phyloP scores from a whole-genome alignment of 805 yeast genomes.

The Nakazawaea ernobii region DNA sequence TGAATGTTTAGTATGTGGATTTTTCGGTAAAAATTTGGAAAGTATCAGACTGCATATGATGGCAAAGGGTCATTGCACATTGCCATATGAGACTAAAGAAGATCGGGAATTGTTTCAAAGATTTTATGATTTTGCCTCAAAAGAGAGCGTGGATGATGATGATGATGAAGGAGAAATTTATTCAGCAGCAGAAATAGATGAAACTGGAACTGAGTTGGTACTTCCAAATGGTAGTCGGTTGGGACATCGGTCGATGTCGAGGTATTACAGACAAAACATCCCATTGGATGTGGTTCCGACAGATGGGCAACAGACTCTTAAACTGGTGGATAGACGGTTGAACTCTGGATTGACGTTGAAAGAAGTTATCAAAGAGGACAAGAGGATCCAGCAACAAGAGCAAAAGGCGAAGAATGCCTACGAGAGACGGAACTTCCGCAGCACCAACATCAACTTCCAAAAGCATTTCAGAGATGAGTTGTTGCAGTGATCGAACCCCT shows the following conservation, averaged over 20 bases:
- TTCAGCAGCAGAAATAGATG: constrained; percentile 38
- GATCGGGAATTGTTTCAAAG: constrained; percentile 30
- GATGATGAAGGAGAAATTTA: constrained; percentile 12
- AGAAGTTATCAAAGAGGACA: constrained; percentile 43
- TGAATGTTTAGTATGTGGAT: constrained; percentile 41
- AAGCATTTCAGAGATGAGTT: constrained; percentile 69
- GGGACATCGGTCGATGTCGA: constrained; percentile 64
- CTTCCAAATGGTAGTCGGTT: constrained; percentile 65
- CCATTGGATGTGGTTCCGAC: constrained; percentile 33
- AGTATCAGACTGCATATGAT: constrained; percentile 37
- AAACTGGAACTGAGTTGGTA: constrained; percentile 51
- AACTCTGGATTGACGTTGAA: constrained; percentile 48
- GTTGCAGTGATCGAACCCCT: constrained; percentile 27
- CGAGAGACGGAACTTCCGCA: constrained; percentile 41
- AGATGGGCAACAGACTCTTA: constrained; percentile 59
- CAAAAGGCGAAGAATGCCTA: constrained; percentile 29
- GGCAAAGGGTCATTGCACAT: constrained; percentile 37
- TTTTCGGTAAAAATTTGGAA: constrained; percentile 33
- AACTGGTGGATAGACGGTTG: constrained; percentile 57
- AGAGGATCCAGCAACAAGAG: constrained; percentile 36
- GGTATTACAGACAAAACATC: constrained; percentile 55
- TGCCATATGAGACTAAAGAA: constrained; percentile 39
- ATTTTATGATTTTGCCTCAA: constrained; percentile 35
- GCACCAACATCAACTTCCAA: constrained; percentile 60
- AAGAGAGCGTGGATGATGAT: constrained; percentile 17